These are phyloP conservation scores for Plicaturopsis crispa DNA, from an alignment of 768 basidiomycete genomes.

Conservation along the genomic window DNA sequence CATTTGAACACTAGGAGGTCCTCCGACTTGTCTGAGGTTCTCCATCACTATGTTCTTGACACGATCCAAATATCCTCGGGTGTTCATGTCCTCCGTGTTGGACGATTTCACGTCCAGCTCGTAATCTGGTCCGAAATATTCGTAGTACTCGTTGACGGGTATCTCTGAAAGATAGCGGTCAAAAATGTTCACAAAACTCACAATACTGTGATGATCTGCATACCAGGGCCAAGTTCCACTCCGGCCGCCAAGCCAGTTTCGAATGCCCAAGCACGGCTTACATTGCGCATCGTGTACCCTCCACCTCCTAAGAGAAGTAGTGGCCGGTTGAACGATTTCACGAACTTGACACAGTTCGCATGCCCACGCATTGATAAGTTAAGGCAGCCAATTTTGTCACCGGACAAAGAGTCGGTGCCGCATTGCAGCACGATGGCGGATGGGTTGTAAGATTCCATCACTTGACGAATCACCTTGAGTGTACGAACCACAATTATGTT, in stretches of 20 bases:
- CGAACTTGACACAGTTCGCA: conserved; percentile 94
- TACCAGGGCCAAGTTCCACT: conserved; percentile 83
- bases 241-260: conserved; percentile 99
- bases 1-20: conserved; percentile 92
- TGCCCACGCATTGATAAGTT: conserved; percentile 98
- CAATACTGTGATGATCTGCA: too few species aligned
- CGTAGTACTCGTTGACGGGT: conserved; percentile 98
- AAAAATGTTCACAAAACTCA: not conserved
- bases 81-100: conserved; percentile 94
- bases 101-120: conserved; percentile 90
- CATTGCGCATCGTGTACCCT: conserved; percentile 97
- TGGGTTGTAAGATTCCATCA: conserved; percentile 93
- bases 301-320: conserved; percentile 93
- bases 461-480: conserved; percentile 79
- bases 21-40: conserved; percentile 76
- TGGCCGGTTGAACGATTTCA: conserved; percentile 93
- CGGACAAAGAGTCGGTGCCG: conserved; percentile 93
- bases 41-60: conserved; percentile 90
- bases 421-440: conserved; percentile 96
- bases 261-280: conserved; percentile 94
- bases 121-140: conserved; percentile 98
- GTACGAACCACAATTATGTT: conserved; percentile 1
- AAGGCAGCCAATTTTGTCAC: conserved; percentile 92
- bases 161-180: conserved; percentile 50
- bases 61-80: conserved; percentile 86